A percentile compares a stretch with the other conserved stretches of the same genome.
Conservation (phyloP, 768 basidiomycete species). For the Hemileccinum impolitum region DNA sequence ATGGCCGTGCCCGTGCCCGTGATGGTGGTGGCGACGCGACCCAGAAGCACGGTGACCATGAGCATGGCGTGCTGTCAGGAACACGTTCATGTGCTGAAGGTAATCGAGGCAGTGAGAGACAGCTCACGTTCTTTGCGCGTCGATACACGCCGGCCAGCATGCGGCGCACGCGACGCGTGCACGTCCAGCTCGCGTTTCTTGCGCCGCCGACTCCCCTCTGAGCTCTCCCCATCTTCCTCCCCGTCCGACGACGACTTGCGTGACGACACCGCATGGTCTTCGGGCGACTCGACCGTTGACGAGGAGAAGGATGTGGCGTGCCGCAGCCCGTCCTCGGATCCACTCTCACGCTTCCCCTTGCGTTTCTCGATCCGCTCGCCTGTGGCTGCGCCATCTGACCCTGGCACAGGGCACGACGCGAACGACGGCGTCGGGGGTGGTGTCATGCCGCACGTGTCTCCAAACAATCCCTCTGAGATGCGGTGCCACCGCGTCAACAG, state of each 20-base stretch:
- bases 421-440: constrained; percentile 9
- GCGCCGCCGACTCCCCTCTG: constrained; percentile 13
- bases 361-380: constrained; percentile 15
- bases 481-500: constrained; percentile 26
- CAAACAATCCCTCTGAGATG: constrained; percentile 25
- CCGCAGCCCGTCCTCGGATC: neutral
- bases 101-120: neutral
- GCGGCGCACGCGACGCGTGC: neutral
- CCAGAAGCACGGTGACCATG: constrained; percentile 11
- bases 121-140: constrained; percentile 15
- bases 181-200: constrained; percentile 19
- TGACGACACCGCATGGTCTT: constrained; percentile 7
- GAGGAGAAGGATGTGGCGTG: constrained; percentile 14
- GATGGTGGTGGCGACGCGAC: constrained; percentile 7
- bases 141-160: neutral
- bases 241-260: constrained; percentile 10
- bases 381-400: neutral
- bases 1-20: neutral
- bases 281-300: constrained; percentile 5
- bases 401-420: neutral
- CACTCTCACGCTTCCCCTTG: constrained; percentile 8
- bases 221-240: constrained; percentile 11
- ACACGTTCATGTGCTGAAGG: neutral
- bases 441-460: constrained; percentile 24
- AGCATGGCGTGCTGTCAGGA: constrained; percentile 1